These are phyloP conservation scores for Blastocystis hominis DNA, from an alignment of 352 stramenopile species.

Conservation along the genomic window DNA sequence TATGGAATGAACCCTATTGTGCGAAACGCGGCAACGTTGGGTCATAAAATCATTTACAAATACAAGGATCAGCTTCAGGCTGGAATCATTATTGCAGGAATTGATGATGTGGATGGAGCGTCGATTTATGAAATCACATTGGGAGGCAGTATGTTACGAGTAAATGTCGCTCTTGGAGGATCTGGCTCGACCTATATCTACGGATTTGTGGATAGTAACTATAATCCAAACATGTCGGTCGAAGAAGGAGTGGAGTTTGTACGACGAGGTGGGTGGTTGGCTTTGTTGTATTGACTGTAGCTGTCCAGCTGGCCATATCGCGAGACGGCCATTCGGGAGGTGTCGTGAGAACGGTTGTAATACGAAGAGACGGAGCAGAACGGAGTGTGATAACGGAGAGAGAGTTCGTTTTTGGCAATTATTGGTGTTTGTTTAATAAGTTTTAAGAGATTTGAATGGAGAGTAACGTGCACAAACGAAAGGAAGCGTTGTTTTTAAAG, in stretches of 20 bases:
- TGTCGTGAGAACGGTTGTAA: constrained; percentile 39
- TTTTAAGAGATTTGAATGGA: too few relatives aligned
- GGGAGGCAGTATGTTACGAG: constrained; percentile 38
- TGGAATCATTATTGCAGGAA: constrained; percentile 46
- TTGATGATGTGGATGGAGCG: constrained; percentile 48
- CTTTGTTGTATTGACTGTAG: background rate
- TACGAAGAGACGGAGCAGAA: background rate
- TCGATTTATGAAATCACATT: constrained; percentile 55
- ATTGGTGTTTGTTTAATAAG: constrained; percentile 27
- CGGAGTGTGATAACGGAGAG: constrained; percentile 7
- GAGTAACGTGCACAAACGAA: too few relatives aligned
- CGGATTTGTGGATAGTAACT: constrained; percentile 57
- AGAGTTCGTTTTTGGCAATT: constrained; percentile 50
- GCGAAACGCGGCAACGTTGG: constrained; percentile 37
- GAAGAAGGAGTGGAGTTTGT: constrained; percentile 56
- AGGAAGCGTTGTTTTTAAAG: too few relatives aligned
- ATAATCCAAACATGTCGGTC: constrained; percentile 32
- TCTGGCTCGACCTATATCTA: constrained; percentile 57
- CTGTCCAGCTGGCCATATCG: constrained; percentile 53
- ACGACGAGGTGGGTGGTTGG: background rate
- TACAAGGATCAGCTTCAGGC: constrained; percentile 53
- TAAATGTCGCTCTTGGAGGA: constrained; percentile 43
- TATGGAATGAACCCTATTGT: constrained; percentile 46
- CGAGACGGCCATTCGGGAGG: constrained; percentile 56
- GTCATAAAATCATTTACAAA: constrained; percentile 48